Base-by-base conservation (phyloP, 2,329 filamentous ascomycete species). In the Monilinia fructicola region DNA sequence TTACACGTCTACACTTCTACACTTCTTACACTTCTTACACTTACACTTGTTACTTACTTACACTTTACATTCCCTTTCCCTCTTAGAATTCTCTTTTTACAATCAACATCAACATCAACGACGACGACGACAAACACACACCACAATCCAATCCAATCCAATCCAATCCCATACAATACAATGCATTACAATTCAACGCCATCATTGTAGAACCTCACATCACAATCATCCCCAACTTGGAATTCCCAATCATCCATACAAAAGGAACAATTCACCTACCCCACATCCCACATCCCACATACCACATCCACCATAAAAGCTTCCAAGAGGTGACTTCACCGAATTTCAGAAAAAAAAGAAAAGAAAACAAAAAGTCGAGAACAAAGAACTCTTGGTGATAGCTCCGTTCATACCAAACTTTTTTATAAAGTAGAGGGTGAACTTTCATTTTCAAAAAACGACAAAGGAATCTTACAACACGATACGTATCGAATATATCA, bases 361-460 rank as follows among this genome's bases (percentile, higher is more conserved):
- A 14, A 3, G 14, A 42, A 12, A 42, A 1, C 3, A 21, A 58
- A 23, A n/a, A 31, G 11, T 26, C n/a, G 14, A 50, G 44, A 60
- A 60, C 44, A 60, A 60, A 60, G 58, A 50, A 44, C 54, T n/a
- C 14, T 14, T 54, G 60, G 26, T 35, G 18, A 53, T 54, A 28
- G 38, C 46, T 63, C 48, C 50, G 48, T 40, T 16, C 4, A 42
- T 42, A 31, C 23, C 60, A 28, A 52, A n/a, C n/a, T 7, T 44
- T 7, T 44, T 38, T 12, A 26, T 4, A 35, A 54, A 62, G 31
- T 40, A 28, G n/a, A 40, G 3, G 10, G 4, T 35, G 31, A 46
- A 59, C 28, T n/a, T 59, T 35, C n/a, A 23, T 52, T 23, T 48
- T 35, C 12, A 10, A 16, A 35, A 35, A 50, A 42, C 44, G 44